These are phyloP conservation scores for Kwoniella dendrophila DNA, from an alignment of 768 basidiomycete genomes.

Conservation along the genomic window DNA sequence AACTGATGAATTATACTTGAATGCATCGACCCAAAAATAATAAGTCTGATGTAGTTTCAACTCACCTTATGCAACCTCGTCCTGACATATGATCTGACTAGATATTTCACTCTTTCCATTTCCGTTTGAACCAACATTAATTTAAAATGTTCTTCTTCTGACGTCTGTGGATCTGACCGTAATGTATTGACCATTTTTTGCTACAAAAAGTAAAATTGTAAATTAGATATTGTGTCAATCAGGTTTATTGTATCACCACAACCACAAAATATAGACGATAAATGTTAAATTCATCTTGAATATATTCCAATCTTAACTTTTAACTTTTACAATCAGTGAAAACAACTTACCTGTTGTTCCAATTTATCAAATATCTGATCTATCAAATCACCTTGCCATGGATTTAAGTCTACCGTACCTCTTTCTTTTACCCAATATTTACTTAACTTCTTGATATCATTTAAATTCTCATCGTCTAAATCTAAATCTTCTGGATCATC, in stretches of 20 bases:
- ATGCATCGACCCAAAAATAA: neutral
- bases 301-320: neutral
- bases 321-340: neutral
- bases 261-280: too few relatives aligned
- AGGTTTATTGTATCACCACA: too few relatives aligned
- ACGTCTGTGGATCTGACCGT: constrained; percentile 76
- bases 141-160: constrained; percentile 89
- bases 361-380: constrained; percentile 52
- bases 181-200: constrained; percentile 73
- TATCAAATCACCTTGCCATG: constrained; percentile 53
- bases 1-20: neutral
- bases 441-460: constrained; percentile 45
- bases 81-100: constrained; percentile 84
- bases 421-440: constrained; percentile 49
- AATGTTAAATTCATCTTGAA: too few relatives aligned
- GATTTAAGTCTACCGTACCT: constrained; percentile 49
- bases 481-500: constrained; percentile 5
- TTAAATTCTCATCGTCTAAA: constrained; percentile 31
- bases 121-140: constrained; percentile 93
- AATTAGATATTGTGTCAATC: neutral
- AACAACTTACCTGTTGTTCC: constrained; percentile 51
- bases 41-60: neutral
- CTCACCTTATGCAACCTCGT: constrained; percentile 80
- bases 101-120: constrained; percentile 89
- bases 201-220: constrained; percentile 57